Conservation (phyloP, 306 rosid species). For the cucumber (Cucumis sativus) region DNA sequence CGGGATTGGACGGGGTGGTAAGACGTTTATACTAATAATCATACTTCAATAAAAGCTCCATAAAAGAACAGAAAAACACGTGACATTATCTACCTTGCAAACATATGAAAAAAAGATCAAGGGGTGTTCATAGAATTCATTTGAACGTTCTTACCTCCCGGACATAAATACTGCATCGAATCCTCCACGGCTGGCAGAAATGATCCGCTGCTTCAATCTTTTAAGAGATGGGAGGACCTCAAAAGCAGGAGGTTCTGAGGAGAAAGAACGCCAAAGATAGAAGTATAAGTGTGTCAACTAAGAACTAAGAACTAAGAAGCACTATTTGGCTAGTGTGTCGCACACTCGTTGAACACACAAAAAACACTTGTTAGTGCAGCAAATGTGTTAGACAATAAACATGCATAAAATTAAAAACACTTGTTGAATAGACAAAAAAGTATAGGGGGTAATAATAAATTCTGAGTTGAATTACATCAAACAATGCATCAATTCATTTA, state of each 20-base stretch:
- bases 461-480: too few species aligned
- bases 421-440: too few species aligned
- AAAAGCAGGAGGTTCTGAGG: slow-evolving; percentile 82
- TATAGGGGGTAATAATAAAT: too few species aligned
- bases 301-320: too few species aligned
- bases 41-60: not conserved
- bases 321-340: too few species aligned
- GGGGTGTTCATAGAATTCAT: slow-evolving; percentile 4
- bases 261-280: not conserved
- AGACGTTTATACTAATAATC: not conserved
- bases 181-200: slow-evolving; percentile 74
- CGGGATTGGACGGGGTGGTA: not conserved
- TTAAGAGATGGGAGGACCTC: slow-evolving; percentile 93
- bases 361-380: too few species aligned
- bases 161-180: slow-evolving; percentile 91
- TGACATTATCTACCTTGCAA: not conserved
- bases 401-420: too few species aligned
- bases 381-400: too few species aligned
- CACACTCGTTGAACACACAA: too few species aligned
- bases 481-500: too few species aligned
- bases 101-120: not conserved
- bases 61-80: not conserved
- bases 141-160: slow-evolving; percentile 51
- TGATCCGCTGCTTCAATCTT: slow-evolving; percentile 70
- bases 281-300: not conserved